phyloP scores from a whole-genome alignment of 2,329 filamentous ascomycete genomes.

The Leptographium procerum region DNA sequence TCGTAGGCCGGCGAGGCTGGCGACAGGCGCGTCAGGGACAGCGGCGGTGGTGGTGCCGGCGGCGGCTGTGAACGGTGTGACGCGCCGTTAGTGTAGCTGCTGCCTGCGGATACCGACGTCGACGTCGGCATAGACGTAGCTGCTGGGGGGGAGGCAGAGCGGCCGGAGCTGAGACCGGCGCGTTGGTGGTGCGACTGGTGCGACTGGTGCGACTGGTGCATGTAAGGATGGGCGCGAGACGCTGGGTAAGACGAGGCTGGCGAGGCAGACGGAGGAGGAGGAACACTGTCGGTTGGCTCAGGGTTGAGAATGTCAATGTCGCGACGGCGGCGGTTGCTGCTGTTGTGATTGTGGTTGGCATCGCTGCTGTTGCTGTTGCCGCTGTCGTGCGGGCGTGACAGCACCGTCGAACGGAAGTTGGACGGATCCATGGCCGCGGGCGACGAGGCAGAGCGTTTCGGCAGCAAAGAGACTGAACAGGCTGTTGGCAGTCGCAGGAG shows the following conservation, averaged over 20 bases:
- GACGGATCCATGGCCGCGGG: conserved; percentile 32
- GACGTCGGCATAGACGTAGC: neutral
- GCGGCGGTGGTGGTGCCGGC: neutral
- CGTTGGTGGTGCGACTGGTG: conserved; percentile 29
- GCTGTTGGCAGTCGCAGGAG: too few species aligned
- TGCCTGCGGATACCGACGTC: too few species aligned
- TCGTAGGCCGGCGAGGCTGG: conserved; percentile 2
- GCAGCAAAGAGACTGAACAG: too few species aligned
- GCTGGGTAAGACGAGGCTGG: neutral
- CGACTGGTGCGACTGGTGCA: conserved; percentile 5
- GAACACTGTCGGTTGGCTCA: conserved; percentile 7
- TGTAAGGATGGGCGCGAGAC: neutral
- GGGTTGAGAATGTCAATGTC: conserved; percentile 31
- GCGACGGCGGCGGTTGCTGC: conserved; percentile 28
- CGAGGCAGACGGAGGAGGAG: neutral
- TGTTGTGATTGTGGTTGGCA: too few species aligned
- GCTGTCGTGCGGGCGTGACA: conserved; percentile 32
- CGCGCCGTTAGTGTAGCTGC: conserved; percentile 16
- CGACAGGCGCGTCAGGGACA: neutral
- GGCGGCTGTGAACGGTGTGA: conserved; percentile 7
- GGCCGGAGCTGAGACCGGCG: too few species aligned
- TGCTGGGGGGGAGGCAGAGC: conserved; percentile 6
- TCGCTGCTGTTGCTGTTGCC: conserved; percentile 18
- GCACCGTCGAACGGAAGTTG: conserved; percentile 37
- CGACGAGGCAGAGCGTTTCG: too few species aligned